These are phyloP conservation scores for Curvularia eragrostidis DNA, from an alignment of 2,329 filamentous ascomycete species.

Conservation along the genomic window DNA sequence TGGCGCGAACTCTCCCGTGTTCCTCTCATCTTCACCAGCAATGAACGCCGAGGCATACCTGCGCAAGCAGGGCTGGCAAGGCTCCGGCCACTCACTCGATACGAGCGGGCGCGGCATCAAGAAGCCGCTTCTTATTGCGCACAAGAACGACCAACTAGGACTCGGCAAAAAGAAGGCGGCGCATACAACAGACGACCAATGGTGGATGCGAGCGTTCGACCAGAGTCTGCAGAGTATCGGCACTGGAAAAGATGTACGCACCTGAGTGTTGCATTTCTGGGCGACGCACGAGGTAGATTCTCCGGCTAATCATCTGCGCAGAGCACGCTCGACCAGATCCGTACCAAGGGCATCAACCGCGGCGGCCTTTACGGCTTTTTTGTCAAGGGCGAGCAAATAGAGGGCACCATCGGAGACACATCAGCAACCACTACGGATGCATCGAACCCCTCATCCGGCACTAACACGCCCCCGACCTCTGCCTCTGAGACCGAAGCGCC, in stretches of 20 bases:
- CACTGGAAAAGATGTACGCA: constrained; percentile 37
- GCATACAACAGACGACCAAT: constrained; percentile 74
- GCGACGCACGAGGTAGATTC: not conserved
- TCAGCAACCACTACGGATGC: constrained; percentile 27
- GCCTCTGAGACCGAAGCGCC: constrained; percentile 30
- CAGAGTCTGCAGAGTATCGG: constrained; percentile 76
- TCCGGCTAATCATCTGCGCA: constrained; percentile 53
- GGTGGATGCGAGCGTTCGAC: constrained; percentile 97
- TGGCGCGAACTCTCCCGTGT: constrained; percentile 7
- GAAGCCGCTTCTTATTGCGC: constrained; percentile 81
- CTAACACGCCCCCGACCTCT: constrained; percentile 41
- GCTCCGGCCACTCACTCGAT: constrained; percentile 86
- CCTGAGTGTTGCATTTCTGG: not conserved
- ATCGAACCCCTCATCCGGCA: constrained; percentile 25
- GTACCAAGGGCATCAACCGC: constrained; percentile 55
- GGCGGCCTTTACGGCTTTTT: constrained; percentile 82
- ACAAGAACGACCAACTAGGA: constrained; percentile 81
- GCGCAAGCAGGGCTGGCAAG: constrained; percentile 86
- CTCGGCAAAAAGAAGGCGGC: constrained; percentile 74
- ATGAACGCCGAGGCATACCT: constrained; percentile 90
- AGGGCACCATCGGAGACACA: constrained; percentile 68
- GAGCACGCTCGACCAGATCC: constrained; percentile 59
- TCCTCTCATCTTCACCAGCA: constrained; percentile 10
- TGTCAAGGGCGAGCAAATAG: constrained; percentile 78
- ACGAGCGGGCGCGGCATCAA: constrained; percentile 76